Evolutionary conservation across 768 basidiomycete genomes (phyloP).

Genomic region (Russula compacta): DNA sequence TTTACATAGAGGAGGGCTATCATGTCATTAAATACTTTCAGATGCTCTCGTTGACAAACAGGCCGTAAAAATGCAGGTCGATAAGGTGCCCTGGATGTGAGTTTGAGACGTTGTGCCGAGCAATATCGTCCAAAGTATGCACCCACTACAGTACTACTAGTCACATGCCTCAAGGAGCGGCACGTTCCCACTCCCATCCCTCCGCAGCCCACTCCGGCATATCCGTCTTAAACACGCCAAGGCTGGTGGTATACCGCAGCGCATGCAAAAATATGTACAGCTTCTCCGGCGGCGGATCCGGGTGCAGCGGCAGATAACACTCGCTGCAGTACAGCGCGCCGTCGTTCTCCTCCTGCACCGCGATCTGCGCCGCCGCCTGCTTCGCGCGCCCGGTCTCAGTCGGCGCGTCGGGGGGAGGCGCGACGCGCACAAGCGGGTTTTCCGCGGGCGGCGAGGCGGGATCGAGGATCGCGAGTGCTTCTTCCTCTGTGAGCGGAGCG

Average conservation of each 20-base stretch:
- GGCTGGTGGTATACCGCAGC: conserved; percentile 67
- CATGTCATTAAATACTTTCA: too few species aligned
- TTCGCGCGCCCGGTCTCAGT: conserved; percentile 24
- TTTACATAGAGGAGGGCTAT: too few species aligned
- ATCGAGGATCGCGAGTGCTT: conserved; percentile 34
- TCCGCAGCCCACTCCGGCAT: conserved; percentile 85
- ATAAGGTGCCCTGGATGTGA: too few species aligned
- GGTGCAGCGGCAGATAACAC: conserved; percentile 87
- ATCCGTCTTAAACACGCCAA: conserved; percentile 77
- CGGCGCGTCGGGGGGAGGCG: conserved; percentile 25
- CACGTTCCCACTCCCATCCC: conserved; percentile 50
- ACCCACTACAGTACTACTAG: too few species aligned
- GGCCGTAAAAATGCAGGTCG: too few species aligned
- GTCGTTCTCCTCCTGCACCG: conserved; percentile 24
- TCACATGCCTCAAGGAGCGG: not conserved
- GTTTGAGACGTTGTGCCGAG: too few species aligned
- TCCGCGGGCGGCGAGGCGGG: conserved; percentile 6
- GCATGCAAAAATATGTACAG: conserved; percentile 97
- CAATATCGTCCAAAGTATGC: too few species aligned
- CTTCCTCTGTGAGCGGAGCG: conserved; percentile 38
- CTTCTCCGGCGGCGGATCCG: conserved; percentile 86
- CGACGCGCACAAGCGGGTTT: conserved; percentile 8
- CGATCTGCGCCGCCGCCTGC: conserved; percentile 25
- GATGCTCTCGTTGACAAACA: too few species aligned
- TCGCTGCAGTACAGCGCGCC: conserved; percentile 63